Conservation (phyloP, 1,139 yeast species). For the Candida smagusa region DNA sequence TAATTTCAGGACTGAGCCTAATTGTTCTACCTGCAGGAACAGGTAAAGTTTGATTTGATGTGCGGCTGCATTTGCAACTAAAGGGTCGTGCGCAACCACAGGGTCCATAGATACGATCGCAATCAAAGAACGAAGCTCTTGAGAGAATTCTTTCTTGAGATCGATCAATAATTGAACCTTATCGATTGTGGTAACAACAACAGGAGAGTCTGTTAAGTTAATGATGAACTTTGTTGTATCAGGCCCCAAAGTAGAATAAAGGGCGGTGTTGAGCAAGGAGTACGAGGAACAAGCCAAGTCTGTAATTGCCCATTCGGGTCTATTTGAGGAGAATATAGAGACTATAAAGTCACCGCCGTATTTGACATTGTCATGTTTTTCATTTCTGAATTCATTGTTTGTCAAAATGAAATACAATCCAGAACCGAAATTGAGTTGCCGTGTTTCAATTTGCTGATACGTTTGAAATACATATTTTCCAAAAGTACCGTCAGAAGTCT, state of each 20-base stretch:
- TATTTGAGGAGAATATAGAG: conserved; percentile 54
- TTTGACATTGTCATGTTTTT: conserved; percentile 25
- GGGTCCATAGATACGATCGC: conserved; percentile 51
- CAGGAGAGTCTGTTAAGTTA: conserved; percentile 54
- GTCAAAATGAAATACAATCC: conserved; percentile 58
- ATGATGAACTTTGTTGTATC: conserved; percentile 57
- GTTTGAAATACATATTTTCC: conserved; percentile 48
- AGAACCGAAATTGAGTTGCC: conserved; percentile 55
- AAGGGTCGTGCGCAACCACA: conserved; percentile 20
- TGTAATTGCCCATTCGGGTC: conserved; percentile 59
- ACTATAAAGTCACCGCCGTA: conserved; percentile 41
- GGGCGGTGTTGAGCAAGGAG: conserved; percentile 53
- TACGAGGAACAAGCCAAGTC: conserved; percentile 56
- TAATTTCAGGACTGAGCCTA: conserved; percentile 21
- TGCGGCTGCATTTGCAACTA: conserved; percentile 20
- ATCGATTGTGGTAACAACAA: conserved; percentile 48
- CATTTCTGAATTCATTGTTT: conserved; percentile 37
- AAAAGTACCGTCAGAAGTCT: conserved; percentile 36
- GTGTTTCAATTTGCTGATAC: conserved; percentile 36
- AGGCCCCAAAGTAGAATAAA: conserved; percentile 65
- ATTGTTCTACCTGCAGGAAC: conserved; percentile 27
- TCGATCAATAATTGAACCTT: conserved; percentile 41
- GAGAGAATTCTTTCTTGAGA: conserved; percentile 27
- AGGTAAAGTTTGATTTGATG: conserved; percentile 27
- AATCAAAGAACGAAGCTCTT: conserved; percentile 18